Evolutionary conservation across 73 alveolate species (phyloP).

Genomic region (Effrenium voratum): DNA sequence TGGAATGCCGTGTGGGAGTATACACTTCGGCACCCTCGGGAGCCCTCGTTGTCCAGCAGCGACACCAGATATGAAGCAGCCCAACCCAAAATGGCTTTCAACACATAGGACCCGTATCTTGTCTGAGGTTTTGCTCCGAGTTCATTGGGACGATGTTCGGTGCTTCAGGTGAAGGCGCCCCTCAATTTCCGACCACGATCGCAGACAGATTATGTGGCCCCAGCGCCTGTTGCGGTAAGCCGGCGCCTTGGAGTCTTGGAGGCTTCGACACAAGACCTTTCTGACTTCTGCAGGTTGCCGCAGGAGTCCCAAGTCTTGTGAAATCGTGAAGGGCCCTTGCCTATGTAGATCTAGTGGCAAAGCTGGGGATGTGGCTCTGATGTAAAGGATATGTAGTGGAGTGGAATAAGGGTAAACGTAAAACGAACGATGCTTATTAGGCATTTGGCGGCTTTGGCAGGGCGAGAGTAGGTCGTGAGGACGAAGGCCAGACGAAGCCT

Average conservation of each 20-base stretch:
- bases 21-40: background rate
- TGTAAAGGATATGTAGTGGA: no score
- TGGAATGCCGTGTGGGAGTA: background rate
- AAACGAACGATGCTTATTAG: no score
- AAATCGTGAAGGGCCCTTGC: background rate
- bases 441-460: no score
- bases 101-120: background rate
- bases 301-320: background rate
- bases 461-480: no score
- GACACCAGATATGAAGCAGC: background rate
- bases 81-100: background rate
- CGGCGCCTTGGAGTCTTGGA: background rate
- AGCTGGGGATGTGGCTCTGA: no score
- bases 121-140: background rate
- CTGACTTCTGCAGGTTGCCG: background rate
- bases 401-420: no score
- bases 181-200: constrained; percentile 58
- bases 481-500: no score
- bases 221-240: background rate
- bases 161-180: constrained; percentile 51
- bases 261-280: background rate
- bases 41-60: background rate
- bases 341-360: background rate
- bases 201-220: constrained; percentile 23
- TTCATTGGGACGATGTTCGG: no score